Evolutionary conservation across 768 basidiomycete genomes (phyloP).

Genomic region (Hebeloma cylindrosporum): DNA sequence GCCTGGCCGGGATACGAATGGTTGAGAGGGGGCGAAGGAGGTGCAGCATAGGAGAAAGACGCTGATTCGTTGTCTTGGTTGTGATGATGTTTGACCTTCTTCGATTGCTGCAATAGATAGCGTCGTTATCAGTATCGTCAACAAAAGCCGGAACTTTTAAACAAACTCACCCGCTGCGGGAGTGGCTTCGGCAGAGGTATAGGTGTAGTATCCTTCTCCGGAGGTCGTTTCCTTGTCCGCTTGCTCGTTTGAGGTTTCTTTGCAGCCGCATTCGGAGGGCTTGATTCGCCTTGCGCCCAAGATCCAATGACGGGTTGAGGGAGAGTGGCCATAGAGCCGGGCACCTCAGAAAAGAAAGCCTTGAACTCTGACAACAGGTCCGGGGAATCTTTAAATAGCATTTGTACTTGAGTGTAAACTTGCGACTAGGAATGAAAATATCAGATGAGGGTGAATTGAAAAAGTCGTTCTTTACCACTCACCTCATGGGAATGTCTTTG

Average conservation of each 20-base stretch:
- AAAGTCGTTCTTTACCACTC: conserved; percentile 35
- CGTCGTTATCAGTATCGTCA: neutral
- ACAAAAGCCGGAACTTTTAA: neutral
- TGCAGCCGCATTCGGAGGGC: conserved; percentile 36
- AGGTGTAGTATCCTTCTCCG: conserved; percentile 70
- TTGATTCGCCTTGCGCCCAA: conserved; percentile 43
- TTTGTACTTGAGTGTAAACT: conserved; percentile 79
- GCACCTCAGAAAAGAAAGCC: conserved; percentile 72
- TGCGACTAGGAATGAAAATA: conserved; percentile 47
- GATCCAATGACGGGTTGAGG: conserved; percentile 44
- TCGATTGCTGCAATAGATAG: conserved; percentile 42
- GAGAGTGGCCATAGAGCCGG: conserved; percentile 45
- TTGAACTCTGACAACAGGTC: conserved; percentile 82
- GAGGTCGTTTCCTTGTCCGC: conserved; percentile 55
- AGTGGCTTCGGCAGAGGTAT: conserved; percentile 51
- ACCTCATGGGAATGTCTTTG: conserved; percentile 72
- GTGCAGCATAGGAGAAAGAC: conserved; percentile 46
- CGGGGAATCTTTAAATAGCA: conserved; percentile 77
- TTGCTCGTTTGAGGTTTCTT: conserved; percentile 51
- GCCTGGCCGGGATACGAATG: conserved; percentile 28
- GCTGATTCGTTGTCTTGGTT: conserved; percentile 58
- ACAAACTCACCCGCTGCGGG: conserved; percentile 33
- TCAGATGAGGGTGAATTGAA: conserved; percentile 8
- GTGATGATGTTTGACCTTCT: conserved; percentile 64
- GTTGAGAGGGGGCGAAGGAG: conserved; percentile 40